These are phyloP conservation scores for Fistulifera pelliculosa DNA, from an alignment of 108 stramenopile genomes.

Conservation along the genomic window DNA sequence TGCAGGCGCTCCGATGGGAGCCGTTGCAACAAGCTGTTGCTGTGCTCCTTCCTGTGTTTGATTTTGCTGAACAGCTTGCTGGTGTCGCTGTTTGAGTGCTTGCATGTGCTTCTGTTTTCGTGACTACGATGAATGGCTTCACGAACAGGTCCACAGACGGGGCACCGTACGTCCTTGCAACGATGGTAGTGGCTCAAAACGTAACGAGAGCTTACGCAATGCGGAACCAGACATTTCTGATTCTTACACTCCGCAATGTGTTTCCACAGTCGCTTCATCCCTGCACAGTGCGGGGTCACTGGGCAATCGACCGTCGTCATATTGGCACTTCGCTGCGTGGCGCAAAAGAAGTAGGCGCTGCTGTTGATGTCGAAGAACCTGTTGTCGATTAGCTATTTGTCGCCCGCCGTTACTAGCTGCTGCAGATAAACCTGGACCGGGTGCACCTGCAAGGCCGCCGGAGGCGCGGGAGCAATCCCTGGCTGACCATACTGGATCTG, in stretches of 20 bases:
- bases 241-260: constrained; percentile 98
- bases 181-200: constrained; percentile 97
- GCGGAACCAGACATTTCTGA: constrained; percentile 93
- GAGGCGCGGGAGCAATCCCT: constrained; percentile 14
- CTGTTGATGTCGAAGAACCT: constrained; percentile 97
- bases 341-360: constrained; percentile 93
- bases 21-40: constrained; percentile 11
- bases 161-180: constrained; percentile 96
- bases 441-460: constrained; percentile 8
- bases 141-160: constrained; percentile 96
- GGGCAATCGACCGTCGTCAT: constrained; percentile 89
- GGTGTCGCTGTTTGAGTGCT: constrained; percentile 73
- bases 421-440: constrained; percentile 17
- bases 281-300: constrained; percentile 94
- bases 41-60: constrained; percentile 13
- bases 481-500: constrained; percentile 9
- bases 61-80: constrained; percentile 51
- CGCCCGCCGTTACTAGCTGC: constrained; percentile 9
- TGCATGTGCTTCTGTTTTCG: constrained; percentile 92
- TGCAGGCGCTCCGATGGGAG: constrained; percentile 5
- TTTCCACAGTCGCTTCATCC: constrained; percentile 98
- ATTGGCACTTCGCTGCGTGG: constrained; percentile 98
- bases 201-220: constrained; percentile 96
- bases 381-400: constrained; percentile 80
- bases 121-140: constrained; percentile 96